Evolutionary conservation across 495 filamentous ascomycete genomes (phyloP), one percentile per base, ranked within the genome.

Genomic region (Xylaria curta): DNA sequence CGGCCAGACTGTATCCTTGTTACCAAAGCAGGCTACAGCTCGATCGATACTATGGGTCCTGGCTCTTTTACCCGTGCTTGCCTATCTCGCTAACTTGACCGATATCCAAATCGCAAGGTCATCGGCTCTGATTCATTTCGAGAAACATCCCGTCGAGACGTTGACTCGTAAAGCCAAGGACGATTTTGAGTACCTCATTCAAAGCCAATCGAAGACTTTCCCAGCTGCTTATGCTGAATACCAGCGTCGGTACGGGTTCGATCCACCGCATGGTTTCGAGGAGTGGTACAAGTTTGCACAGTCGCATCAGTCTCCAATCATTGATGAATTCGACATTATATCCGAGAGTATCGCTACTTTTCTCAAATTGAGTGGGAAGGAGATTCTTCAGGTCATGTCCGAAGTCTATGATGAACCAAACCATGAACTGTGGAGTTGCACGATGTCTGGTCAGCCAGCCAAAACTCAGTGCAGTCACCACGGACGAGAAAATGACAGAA

Each of bases 241-340:
- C 73, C 75, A 75, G 44, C 82, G 85, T 8, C 82, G 88, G 21
- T 88, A 90, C 69, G 73, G 78, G 1, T 77, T 85, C 17, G 78
- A 81, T 2, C 89, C 89, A n/a, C 89, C 89, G 70, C 81, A 85
- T 0, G 82, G 87, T 38, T 91, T 91, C 68, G 83, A 89, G 63
- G 75, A 83, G 66, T 94, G 92, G 92, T 92, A 89, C 73, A 78
- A 88, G 49, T 93, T 88, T 74, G 91, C 92, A 4, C 85, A 80
- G 15, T 81, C 74, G 19, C 85, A 86, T 69, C 80, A 84, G 4
- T 90, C 91, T 0, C 82, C 87, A 2, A 80, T 93, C 13, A 89
- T 93, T 74, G 92, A 94, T 73, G 91, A 94, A 62, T 94, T 91
- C 71, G 90, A 93, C 79, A 74, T 69, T 2, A 81, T 84, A 33